Evolutionary conservation across 805 yeast genomes (phyloP).

Genomic region (Metschnikowia drakensbergensis): DNA sequence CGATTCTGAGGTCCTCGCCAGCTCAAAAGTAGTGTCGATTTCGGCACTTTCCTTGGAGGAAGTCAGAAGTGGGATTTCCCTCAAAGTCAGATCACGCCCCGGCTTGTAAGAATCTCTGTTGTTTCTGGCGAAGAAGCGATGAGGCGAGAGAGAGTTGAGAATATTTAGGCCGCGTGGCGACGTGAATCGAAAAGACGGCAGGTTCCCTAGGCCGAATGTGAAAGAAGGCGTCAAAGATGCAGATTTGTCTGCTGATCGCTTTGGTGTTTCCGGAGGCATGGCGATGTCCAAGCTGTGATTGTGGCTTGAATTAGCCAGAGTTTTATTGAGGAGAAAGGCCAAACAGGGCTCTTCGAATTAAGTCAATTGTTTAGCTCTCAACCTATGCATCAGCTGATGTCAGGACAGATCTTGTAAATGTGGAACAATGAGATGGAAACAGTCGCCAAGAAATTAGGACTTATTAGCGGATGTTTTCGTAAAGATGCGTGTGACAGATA

Average conservation of each 20-base stretch:
- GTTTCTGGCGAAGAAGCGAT: conserved; percentile 25
- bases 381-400: neutral
- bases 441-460: neutral
- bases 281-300: neutral
- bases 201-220: conserved; percentile 38
- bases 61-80: neutral
- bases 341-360: neutral
- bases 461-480: neutral
- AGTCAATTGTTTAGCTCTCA: neutral
- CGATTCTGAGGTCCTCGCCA: conserved; percentile 15
- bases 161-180: conserved; percentile 29
- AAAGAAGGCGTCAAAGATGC: conserved; percentile 29
- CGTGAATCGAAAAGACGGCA: conserved; percentile 41
- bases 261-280: conserved; percentile 17
- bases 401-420: neutral
- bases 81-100: neutral
- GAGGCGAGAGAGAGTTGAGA: conserved; percentile 32
- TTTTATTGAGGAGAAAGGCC: neutral
- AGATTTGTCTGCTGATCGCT: conserved; percentile 6
- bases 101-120: neutral
- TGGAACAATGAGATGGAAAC: neutral
- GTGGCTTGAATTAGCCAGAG: neutral
- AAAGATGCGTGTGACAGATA: too few relatives aligned
- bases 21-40: conserved; percentile 10
- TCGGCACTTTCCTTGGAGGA: neutral